Base-by-base conservation (phyloP, 208 protist species). In the Wallacemonas sp. region DNA sequence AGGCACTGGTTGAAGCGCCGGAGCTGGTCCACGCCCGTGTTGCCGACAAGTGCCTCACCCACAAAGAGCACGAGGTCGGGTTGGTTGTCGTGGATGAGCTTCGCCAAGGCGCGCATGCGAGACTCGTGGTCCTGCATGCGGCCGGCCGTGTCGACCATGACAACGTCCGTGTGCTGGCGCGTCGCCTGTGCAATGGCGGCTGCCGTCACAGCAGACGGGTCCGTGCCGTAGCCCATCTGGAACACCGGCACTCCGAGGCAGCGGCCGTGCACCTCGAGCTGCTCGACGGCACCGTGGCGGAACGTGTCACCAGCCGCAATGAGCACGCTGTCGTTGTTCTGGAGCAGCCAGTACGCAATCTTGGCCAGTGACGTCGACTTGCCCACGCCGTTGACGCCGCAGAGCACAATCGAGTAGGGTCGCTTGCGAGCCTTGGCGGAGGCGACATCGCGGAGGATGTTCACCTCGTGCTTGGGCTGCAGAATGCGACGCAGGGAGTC, bases 251-350 rank as follows among this genome's bases (percentile, higher is more conserved):
- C 92, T 48, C 82, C 89, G 0, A 99, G 76, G 66, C 89, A 89
- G 5, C 93, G 79, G 4, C 94, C 87, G 72, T 99, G 98, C 16
- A 98, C 96, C 67, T 95, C 86, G 26, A 99, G 84, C 81, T 99
- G 99, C 84, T 99, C 99, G 26, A 99, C 97, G 18, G 99, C 99
- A 41, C 99, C 99, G 7, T 98, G 97, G 25, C 99, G 87, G 84
- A 99, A 99, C 0, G 99, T 99, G 83, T 99, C 99, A 61, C 99
- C 99, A 3, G 99, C 99, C 10, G 97, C 98, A 48, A 99, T 93
- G 46, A 99, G 80, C 20, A 99, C 80, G 26, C 67, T 89, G 29
- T 96, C 70, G 26, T 82, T 81, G 67, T 99, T 98, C 46, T 98
- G 89, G 41, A 91, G 80, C 36, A 99, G 84, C 94, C 96, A 99